Percentiles rank a stretch among this genome's conserved stretches.
These are phyloP conservation scores for Niveomyces coronatus DNA, from an alignment of 2,329 filamentous ascomycete species.

Conservation along the genomic window DNA sequence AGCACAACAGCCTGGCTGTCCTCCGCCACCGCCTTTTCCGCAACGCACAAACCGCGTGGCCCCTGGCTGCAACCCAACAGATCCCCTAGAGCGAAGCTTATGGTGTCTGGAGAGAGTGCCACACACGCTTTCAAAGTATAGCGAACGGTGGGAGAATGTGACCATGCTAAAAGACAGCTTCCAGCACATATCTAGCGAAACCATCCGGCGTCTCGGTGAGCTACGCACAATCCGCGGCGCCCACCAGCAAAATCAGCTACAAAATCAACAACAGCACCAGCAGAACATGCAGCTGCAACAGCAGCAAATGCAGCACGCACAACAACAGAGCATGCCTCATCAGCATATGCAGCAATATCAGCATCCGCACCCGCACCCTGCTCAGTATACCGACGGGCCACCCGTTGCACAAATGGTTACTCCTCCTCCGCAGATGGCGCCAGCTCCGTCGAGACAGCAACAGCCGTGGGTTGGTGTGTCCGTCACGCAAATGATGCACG, in stretches of 20 bases:
- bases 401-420: conserved; percentile 1
- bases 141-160: conserved; percentile 49
- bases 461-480: conserved; percentile 15
- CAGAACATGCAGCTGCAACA: conserved; percentile 19
- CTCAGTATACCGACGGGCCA: conserved; percentile 10
- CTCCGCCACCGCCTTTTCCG: conserved; percentile 43
- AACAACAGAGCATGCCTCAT: conserved; percentile 16
- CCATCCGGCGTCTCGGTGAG: conserved; percentile 32
- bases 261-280: no score
- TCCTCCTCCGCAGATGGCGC: neutral
- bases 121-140: conserved; percentile 45
- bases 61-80: conserved; percentile 26
- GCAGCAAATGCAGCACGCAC: conserved; percentile 18
- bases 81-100: conserved; percentile 46
- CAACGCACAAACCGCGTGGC: conserved; percentile 28
- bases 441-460: no score
- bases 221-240: conserved; percentile 24
- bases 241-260: conserved; percentile 14
- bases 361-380: neutral
- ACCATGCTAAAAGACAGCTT: conserved; percentile 43
- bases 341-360: conserved; percentile 15
- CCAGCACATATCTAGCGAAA: conserved; percentile 36
- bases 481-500: conserved; percentile 15
- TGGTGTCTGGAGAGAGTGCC: conserved; percentile 43
- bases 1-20: conserved; percentile 35